Percentiles rank a stretch among this genome's conserved stretches.
Conservation (phyloP, 2,329 filamentous ascomycete species). For the Pleoardoris graminearum region DNA sequence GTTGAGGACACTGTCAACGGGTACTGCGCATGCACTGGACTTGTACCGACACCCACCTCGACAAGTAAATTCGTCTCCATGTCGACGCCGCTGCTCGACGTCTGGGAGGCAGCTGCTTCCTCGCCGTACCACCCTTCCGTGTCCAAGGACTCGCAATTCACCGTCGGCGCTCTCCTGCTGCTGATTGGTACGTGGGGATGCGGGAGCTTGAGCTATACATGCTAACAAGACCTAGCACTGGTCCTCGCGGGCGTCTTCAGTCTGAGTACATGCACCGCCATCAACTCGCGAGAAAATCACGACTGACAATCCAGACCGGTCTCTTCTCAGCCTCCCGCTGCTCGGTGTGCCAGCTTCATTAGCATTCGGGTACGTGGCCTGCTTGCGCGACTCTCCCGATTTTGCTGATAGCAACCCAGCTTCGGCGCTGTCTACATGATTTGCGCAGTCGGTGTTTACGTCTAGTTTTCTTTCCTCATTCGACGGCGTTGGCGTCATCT, state of each 20-base stretch:
- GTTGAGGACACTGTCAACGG: constrained; percentile 32
- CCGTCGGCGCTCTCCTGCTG: constrained; percentile 76
- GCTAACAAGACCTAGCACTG: constrained; percentile 55
- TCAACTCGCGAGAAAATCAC: background rate
- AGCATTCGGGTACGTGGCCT: constrained; percentile 75
- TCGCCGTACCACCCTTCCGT: constrained; percentile 81
- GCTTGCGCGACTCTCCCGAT: background rate
- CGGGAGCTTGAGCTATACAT: constrained; percentile 17
- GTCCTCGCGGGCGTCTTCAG: constrained; percentile 78
- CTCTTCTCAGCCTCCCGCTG: constrained; percentile 72
- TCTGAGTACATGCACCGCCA: constrained; percentile 67
- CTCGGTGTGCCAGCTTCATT: constrained; percentile 86
- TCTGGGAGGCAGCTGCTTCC: constrained; percentile 91
- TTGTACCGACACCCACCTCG: background rate
- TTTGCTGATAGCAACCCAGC: constrained; percentile 53
- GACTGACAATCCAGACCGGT: constrained; percentile 66
- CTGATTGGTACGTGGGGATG: constrained; percentile 58
- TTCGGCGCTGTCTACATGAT: constrained; percentile 98
- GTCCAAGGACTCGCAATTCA: constrained; percentile 82
- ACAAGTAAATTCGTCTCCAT: constrained; percentile 34
- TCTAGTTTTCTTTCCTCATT: constrained; percentile 59
- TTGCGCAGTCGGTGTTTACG: constrained; percentile 97
- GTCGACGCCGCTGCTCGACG: constrained; percentile 66
- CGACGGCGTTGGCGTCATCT: constrained; percentile 35
- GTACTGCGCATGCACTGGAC: constrained; percentile 15